phyloP scores from a whole-genome alignment of 176 grass and related monocot genomes.

The Zoysia japonica region DNA sequence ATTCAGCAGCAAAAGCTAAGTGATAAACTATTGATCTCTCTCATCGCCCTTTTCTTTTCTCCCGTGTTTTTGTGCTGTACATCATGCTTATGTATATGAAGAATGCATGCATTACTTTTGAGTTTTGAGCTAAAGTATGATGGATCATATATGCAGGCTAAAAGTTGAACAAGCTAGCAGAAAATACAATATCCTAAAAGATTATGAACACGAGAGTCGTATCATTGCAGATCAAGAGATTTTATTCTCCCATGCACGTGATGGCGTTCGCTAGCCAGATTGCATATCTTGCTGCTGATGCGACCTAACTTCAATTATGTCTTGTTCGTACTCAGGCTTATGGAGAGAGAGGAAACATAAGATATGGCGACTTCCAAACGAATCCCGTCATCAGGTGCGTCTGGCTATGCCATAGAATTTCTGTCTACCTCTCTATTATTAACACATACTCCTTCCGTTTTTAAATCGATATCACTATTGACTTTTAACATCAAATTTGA shows the following conservation, averaged over 20 bases:
- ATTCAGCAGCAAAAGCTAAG: too few relatives aligned
- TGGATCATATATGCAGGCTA: conserved; percentile 2
- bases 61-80: too few relatives aligned
- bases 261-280: conserved; percentile 27
- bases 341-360: conserved; percentile 50
- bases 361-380: conserved; percentile 46
- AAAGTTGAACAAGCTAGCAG: conserved; percentile 20
- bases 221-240: conserved; percentile 47
- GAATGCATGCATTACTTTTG: conserved; percentile 4
- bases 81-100: background rate
- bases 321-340: conserved; percentile 32
- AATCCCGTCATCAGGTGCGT: conserved; percentile 37
- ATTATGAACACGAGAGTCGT: conserved; percentile 28
- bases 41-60: too few relatives aligned
- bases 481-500: too few relatives aligned
- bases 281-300: conserved; percentile 23
- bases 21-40: too few relatives aligned
- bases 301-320: conserved; percentile 40
- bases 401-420: background rate
- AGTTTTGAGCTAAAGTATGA: background rate
- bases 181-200: conserved; percentile 14
- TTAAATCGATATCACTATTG: too few relatives aligned
- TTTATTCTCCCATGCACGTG: conserved; percentile 61
- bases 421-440: background rate
- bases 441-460: too few relatives aligned